Percentiles rank a stretch among this genome's conserved stretches.
These are phyloP conservation scores for Talaromyces albobiverticillius DNA, from an alignment of 2,329 filamentous ascomycete genomes.

Conservation along the genomic window DNA sequence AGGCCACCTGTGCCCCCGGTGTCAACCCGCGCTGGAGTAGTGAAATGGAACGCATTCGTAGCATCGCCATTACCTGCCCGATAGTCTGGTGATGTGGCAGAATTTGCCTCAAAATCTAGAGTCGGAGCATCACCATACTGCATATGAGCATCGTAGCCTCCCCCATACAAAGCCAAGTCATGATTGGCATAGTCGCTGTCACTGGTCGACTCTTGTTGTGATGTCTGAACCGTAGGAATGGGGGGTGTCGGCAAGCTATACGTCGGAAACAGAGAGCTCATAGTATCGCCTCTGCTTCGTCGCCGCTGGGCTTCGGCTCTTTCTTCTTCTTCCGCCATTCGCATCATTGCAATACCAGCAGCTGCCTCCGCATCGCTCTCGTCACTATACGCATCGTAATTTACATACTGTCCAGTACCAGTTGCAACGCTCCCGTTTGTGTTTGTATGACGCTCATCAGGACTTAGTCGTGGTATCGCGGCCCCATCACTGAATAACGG, in stretches of 20 bases:
- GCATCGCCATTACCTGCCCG: constrained; percentile 40
- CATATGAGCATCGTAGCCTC: constrained; percentile 64
- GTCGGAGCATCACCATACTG: constrained; percentile 56
- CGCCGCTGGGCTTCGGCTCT: constrained; percentile 49
- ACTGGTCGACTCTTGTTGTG: constrained; percentile 48
- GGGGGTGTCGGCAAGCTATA: constrained; percentile 39
- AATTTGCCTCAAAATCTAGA: constrained; percentile 7
- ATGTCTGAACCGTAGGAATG: constrained; percentile 23
- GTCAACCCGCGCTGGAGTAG: constrained; percentile 70
- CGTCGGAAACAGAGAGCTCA: constrained; percentile 49
- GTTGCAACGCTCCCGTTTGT: constrained; percentile 49
- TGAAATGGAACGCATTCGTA: constrained; percentile 56
- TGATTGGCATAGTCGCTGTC: constrained; percentile 71
- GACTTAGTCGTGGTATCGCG: constrained; percentile 28
- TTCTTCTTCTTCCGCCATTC: constrained; percentile 76
- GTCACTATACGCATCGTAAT: constrained; percentile 56
- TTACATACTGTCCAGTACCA: constrained; percentile 43
- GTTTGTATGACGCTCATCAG: constrained; percentile 45
- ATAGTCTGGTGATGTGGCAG: background rate
- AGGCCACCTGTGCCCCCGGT: constrained; percentile 88
- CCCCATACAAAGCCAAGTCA: constrained; percentile 72
- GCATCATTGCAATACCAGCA: constrained; percentile 78
- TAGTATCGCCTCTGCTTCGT: constrained; percentile 54
- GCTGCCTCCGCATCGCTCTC: constrained; percentile 87
- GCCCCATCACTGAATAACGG: constrained; percentile 17